Evolutionary conservation across 2,329 filamentous ascomycete species (phyloP).

Genomic region (Colletotrichum sansevieriae): DNA sequence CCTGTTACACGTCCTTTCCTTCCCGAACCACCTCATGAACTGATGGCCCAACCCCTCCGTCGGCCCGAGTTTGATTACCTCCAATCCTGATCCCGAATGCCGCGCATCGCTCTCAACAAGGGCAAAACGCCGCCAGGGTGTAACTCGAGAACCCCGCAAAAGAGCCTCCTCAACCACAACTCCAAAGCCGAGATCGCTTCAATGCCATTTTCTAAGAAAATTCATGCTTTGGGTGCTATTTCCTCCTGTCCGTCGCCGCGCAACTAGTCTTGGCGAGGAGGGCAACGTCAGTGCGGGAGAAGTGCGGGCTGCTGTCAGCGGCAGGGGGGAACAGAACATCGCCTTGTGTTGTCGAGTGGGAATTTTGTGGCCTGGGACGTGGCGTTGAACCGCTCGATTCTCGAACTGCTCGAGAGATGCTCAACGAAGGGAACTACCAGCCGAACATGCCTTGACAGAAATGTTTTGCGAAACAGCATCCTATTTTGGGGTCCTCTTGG

Average conservation of each 20-base stretch:
- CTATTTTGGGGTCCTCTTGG: neutral
- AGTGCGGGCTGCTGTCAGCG: neutral
- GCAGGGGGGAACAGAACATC: neutral
- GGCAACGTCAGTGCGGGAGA: neutral
- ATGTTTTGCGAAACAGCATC: slow-evolving; percentile 18
- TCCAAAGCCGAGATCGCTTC: slow-evolving; percentile 12
- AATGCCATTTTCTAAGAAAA: neutral
- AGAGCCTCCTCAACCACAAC: slow-evolving; percentile 34
- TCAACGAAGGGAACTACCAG: slow-evolving; percentile 1
- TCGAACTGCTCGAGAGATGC: slow-evolving; percentile 3
- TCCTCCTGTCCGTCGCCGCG: neutral
- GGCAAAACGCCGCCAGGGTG: neutral
- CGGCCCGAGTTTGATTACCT: slow-evolving; percentile 30
- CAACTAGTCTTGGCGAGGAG: neutral
- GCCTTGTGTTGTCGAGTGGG: neutral
- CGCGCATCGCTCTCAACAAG: slow-evolving; percentile 1
- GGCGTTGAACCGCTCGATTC: neutral
- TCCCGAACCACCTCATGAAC: slow-evolving; percentile 7
- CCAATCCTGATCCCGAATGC: neutral
- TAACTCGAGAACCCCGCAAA: slow-evolving; percentile 31
- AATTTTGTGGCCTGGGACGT: neutral
- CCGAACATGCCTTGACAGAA: slow-evolving; percentile 2
- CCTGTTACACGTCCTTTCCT: slow-evolving; percentile 14
- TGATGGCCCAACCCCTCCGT: slow-evolving; percentile 12
- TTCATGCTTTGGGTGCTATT: neutral